Conservation (phyloP, 2,329 filamentous ascomycete species). For the Diaporthe citri region DNA sequence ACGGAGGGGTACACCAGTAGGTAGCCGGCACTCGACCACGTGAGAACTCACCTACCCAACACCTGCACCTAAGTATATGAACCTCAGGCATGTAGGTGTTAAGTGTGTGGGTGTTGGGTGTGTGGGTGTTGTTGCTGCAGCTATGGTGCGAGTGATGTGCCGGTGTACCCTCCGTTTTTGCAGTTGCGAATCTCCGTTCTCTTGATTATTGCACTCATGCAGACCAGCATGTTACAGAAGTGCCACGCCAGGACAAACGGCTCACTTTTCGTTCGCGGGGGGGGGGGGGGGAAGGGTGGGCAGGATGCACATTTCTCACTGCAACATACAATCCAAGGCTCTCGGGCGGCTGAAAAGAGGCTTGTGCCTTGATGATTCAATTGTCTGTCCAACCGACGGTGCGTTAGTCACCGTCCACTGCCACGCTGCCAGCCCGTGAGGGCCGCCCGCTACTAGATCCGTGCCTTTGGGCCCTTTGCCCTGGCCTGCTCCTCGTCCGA, state of each 20-base stretch:
- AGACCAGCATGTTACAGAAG: not conserved
- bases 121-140: too few species aligned
- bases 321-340: not conserved
- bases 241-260: not conserved
- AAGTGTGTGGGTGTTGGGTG: too few species aligned
- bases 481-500: constrained; percentile 46
- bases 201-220: not conserved
- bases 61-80: too few species aligned
- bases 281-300: too few species aligned
- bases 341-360: not conserved
- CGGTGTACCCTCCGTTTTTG: too few species aligned
- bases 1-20: too few species aligned
- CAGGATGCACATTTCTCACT: too few species aligned
- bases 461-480: constrained; percentile 11
- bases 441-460: constrained; percentile 9
- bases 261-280: not conserved
- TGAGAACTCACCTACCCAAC: too few species aligned
- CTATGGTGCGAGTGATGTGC: too few species aligned
- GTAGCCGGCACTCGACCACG: too few species aligned
- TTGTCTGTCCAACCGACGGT: not conserved
- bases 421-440: not conserved
- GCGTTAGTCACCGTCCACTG: not conserved
- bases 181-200: too few species aligned
- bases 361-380: not conserved
- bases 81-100: too few species aligned